Percentiles rank a stretch among this genome's conserved stretches.
Conservation (phyloP, 139 green algal genomes). For the Zygnema cylindricum region DNA sequence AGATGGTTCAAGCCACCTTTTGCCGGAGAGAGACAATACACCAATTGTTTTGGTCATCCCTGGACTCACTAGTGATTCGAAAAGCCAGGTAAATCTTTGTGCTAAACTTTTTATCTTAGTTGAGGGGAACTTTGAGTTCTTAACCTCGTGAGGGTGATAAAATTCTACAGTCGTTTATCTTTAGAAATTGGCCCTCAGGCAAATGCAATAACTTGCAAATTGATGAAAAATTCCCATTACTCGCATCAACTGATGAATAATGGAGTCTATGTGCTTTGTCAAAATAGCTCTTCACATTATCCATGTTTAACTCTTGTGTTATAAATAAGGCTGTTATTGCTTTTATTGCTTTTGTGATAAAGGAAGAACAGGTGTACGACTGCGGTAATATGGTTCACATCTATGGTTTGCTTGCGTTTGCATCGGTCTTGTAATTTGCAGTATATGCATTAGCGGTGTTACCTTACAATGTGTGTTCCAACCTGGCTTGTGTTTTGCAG, state of each 20-base stretch:
- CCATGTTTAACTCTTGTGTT: no score
- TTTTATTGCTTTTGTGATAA: no score
- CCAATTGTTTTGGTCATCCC: slow-evolving; percentile 44
- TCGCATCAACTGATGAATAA: neutral
- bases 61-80: slow-evolving; percentile 42
- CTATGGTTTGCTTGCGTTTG: no score
- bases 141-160: neutral
- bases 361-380: no score
- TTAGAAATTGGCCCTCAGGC: neutral
- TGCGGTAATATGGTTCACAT: no score
- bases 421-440: no score
- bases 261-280: no score
- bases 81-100: neutral
- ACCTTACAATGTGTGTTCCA: no score
- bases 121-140: neutral
- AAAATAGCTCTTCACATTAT: no score
- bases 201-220: slow-evolving; percentile 3
- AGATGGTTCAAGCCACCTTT: neutral
- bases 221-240: neutral
- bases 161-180: neutral
- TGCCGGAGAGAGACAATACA: neutral
- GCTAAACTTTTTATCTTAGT: neutral
- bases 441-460: no score
- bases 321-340: no score
- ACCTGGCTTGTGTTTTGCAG: no score